Base-by-base conservation (phyloP, 2,329 filamentous ascomycete genomes). In the Claviceps paspali region DNA sequence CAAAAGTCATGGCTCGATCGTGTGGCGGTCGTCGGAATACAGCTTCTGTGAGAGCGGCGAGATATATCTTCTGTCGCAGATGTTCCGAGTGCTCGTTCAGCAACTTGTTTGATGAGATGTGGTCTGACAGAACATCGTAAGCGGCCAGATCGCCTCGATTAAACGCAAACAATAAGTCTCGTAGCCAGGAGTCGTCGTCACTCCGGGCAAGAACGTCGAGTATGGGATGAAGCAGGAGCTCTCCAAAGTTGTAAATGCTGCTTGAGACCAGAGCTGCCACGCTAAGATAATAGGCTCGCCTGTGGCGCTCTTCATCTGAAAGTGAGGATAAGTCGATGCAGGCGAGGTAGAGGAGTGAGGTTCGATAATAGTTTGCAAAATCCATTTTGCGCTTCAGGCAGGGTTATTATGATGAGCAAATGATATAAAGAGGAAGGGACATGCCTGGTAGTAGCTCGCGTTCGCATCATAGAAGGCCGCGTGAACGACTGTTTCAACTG, bases 161-260 rank as follows among this genome's bases (percentile, higher is more conserved):
- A 68, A 95, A 98, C 41, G 91, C 87, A 53, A 95, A 92, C 32
- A 98, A 76, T n/a, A 98, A 77, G 30, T 95, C 83, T 45, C 86
- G 82, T 45, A 98, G 73, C 91, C 91, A 98, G 36, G 77, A 68
- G 55, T 92, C 75, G 29, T 79, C 72, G 18, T 80, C 78, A 49
- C 79, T 75, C 52, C 68, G 68, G 18, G 57, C 54, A 36, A 98
- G 74, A 15, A 82, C 79, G 54, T 94, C 83, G 45, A 98, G 78
- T 53, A 98, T 93, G 3, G 91, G 91, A 58, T 98, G 91, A 48
- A 98, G 74, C 23, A 98, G 76, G n/a, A 98, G 79, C 67, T 98
- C 91, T 59, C 91, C 91, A 51, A 98, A 98, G 68, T 98, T 98
- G 75, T 98, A 96, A 64, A 96, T 98, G 51, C 77, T 84, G 52